phyloP scores from a whole-genome alignment of 768 basidiomycete genomes.

The Chalciporus sphaerocephalus region DNA sequence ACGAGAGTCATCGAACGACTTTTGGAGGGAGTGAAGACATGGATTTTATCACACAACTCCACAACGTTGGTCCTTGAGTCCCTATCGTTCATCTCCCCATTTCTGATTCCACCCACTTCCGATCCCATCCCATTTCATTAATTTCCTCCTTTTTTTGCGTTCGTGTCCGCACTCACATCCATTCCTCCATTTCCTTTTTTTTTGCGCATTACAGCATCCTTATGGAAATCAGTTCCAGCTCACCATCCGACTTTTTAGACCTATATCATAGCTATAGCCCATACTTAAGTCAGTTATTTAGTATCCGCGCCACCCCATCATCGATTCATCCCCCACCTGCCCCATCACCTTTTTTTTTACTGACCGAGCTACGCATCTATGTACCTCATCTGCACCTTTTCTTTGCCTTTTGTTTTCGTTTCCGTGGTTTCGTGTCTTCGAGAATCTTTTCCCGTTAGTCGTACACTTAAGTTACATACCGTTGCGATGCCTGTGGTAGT shows the following conservation, averaged over 20 bases:
- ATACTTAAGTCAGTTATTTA: background rate
- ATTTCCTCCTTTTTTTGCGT: too few relatives aligned
- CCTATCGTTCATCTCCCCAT: too few relatives aligned
- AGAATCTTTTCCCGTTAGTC: background rate
- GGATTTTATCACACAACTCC: conserved; percentile 15
- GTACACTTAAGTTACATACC: conserved; percentile 1
- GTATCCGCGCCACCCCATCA: background rate
- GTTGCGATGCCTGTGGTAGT: conserved; percentile 8
- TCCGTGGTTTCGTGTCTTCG: background rate
- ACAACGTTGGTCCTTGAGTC: conserved; percentile 13
- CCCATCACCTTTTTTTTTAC: too few relatives aligned
- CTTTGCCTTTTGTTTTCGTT: background rate
- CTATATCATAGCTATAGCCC: background rate
- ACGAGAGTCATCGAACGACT: conserved; percentile 18
- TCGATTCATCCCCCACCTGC: too few relatives aligned
- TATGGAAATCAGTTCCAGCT: background rate
- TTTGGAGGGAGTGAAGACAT: conserved; percentile 27
- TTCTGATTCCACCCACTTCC: too few relatives aligned
- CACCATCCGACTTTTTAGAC: background rate
- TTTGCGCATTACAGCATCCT: background rate
- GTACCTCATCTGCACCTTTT: background rate
- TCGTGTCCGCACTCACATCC: too few relatives aligned
- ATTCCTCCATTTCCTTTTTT: background rate
- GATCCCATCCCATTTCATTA: too few relatives aligned
- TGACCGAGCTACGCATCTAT: background rate